Evolutionary conservation across 352 stramenopile genomes (phyloP).

Genomic region (Paralagenidium karlingii): DNA sequence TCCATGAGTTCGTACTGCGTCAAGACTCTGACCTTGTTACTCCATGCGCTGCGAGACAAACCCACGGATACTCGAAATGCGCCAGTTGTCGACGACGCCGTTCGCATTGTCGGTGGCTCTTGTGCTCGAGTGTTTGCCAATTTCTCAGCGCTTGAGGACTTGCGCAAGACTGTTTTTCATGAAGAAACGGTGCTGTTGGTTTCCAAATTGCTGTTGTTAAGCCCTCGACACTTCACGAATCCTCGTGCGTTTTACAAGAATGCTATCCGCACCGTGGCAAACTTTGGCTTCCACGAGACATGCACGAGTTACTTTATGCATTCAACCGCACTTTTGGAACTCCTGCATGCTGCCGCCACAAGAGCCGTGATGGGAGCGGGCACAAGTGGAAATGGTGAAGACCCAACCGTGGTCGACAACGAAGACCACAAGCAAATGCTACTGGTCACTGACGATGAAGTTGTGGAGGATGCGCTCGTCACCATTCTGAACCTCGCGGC

Average conservation of each 20-base stretch:
- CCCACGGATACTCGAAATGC: too few species aligned
- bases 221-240: constrained; percentile 19
- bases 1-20: constrained; percentile 28
- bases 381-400: constrained; percentile 1
- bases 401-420: neutral
- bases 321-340: constrained; percentile 33
- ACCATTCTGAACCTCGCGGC: constrained; percentile 52
- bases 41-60: constrained; percentile 31
- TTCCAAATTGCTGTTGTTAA: constrained; percentile 27
- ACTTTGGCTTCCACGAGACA: constrained; percentile 43
- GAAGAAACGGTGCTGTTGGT: constrained; percentile 41
- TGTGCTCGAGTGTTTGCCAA: constrained; percentile 53
- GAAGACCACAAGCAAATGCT: neutral
- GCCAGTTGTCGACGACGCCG: constrained; percentile 22
- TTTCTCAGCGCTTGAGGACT: constrained; percentile 51
- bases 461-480: constrained; percentile 51
- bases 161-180: constrained; percentile 29
- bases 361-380: neutral
- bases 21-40: constrained; percentile 35
- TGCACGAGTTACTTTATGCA: constrained; percentile 40
- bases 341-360: constrained; percentile 21
- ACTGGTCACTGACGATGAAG: constrained; percentile 20
- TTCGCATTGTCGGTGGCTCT: constrained; percentile 24
- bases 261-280: constrained; percentile 34
- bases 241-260: constrained; percentile 33